Base-by-base conservation (phyloP, 176 grass and related monocot species). In the barley (Hordeum vulgare) region DNA sequence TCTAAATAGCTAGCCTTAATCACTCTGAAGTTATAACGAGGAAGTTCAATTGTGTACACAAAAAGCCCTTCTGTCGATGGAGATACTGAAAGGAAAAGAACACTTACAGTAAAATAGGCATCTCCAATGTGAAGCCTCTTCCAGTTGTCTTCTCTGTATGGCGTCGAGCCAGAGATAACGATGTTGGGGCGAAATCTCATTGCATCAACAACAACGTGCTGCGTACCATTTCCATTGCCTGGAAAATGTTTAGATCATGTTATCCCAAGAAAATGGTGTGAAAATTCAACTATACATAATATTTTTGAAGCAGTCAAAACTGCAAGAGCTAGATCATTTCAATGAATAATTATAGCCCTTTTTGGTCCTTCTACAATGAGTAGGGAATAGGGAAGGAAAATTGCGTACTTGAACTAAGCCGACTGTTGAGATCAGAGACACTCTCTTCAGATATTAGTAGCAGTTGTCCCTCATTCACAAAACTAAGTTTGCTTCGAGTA, bases 181-280 rank as follows among this genome's bases (percentile, higher is more conserved):
- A 98, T 83, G 84, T 98, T 98, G 37, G 96, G 93, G n/a, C 96
- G 89, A 78, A 98, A 98, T 84, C 89, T 87, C 85, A 76, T 87
- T 18, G 86, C 83, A 81, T 94, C 90, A 77, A 95, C 82, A 73
- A 57, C 13, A 51, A 86, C 11, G 17, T 1, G 37, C 42, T 94
- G 80, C 66, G 54, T 83, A 54, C 61, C 62, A 66, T 71, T 84
- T 66, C 66, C 67, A 39, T 59, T 76, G 47, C 85, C 90, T 94
- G 71, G 10, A 72, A 71, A 33, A 8, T 45, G 42, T 26, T 75
- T 8, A 83, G 6, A 56, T 28, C 41, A 68, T 20, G 36, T 86
- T 89, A 5, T 71, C n/a, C 20, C 15, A 80, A 42, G 72, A 62
- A 75, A 86, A 74, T 25, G 1, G 0, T 75, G 1, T 78, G 27